Evolutionary conservation across 495 filamentous ascomycete genomes (phyloP), one percentile per base, ranked within the genome.

Genomic region (Zalerion maritima): DNA sequence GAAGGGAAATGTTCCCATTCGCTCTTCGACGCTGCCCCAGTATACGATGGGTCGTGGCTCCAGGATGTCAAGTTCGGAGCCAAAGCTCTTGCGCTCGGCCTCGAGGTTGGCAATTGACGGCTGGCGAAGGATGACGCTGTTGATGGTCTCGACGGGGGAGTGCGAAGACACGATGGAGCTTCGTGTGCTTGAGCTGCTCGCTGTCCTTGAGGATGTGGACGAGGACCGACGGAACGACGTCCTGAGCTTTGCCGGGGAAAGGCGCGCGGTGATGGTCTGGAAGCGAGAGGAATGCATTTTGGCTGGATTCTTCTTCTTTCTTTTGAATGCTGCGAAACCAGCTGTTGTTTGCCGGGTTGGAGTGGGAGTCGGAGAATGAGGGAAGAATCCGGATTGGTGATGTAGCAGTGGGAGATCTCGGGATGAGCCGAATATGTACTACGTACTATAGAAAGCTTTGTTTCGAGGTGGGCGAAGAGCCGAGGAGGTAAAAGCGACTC

Each of bases 11-110:
- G n/a, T 45, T 24, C 49, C 46, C 57, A 68, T 66, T 26, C 62
- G 46, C 49, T 67, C 66, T 46, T 65, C 66, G 21, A 69, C 43
- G 15, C 66, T 61, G 36, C 59, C 64, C 50, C 66, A 69, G 46
- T 60, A 63, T 12, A 61, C 57, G 24, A 65, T 54, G 23, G 66
- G 66, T 29, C 64, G 41, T 14, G 66, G 66, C 47, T 71, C 66
- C 14, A 71, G 54, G 21, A 71, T 52, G 43, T 51, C 54, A 2
- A 64, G 43, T 32, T 66, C 64, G 23, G 35, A 42, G 12, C 47
- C 49, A 24, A 58, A 60, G 40, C 37, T 45, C 39, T 54, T 51
- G 39, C 56, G 57, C 44, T 71, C 64, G 30, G 57, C 57, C 29
- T 58, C 55, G 18, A 62, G 33, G 40, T 60, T 52, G 16, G 52